These are phyloP conservation scores for Flaveria ramosissima DNA, from an alignment of 129 eudicot genomes.

Conservation along the genomic window DNA sequence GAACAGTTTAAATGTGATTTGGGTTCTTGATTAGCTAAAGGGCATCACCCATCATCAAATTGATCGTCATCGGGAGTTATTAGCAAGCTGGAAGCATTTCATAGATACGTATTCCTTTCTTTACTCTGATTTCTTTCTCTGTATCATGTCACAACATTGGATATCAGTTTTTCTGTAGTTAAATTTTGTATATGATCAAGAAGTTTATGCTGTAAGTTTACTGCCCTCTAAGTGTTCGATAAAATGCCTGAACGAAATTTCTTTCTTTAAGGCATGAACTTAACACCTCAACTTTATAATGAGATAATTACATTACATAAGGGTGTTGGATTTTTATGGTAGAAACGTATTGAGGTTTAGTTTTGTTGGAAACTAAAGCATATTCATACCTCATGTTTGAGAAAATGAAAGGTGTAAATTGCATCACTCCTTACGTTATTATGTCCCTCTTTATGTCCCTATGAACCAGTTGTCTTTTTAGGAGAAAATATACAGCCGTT, in stretches of 20 bases:
- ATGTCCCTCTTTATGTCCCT: slow-evolving; percentile 24
- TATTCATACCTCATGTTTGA: neutral
- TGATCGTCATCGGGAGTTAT: too few relatives aligned
- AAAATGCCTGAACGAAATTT: slow-evolving; percentile 3
- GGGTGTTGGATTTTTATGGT: too few relatives aligned
- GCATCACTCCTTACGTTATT: neutral
- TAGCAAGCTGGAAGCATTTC: too few relatives aligned
- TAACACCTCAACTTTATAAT: too few relatives aligned
- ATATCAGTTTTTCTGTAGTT: neutral
- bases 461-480: slow-evolving; percentile 16
- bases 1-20: too few relatives aligned
- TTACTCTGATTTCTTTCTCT: neutral
- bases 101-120: neutral
- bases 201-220: neutral
- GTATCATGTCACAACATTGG: too few relatives aligned
- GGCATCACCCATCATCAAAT: too few relatives aligned
- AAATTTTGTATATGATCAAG: neutral
- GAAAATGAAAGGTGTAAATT: neutral
- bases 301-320: too few relatives aligned
- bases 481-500: slow-evolving; percentile 23
- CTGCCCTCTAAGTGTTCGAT: slow-evolving; percentile 3
- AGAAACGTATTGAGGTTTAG: too few relatives aligned
- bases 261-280: too few relatives aligned
- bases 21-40: too few relatives aligned
- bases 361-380: neutral